Evolutionary conservation across 306 rosid species (phyloP).

Genomic region (Cucumis hystrix): DNA sequence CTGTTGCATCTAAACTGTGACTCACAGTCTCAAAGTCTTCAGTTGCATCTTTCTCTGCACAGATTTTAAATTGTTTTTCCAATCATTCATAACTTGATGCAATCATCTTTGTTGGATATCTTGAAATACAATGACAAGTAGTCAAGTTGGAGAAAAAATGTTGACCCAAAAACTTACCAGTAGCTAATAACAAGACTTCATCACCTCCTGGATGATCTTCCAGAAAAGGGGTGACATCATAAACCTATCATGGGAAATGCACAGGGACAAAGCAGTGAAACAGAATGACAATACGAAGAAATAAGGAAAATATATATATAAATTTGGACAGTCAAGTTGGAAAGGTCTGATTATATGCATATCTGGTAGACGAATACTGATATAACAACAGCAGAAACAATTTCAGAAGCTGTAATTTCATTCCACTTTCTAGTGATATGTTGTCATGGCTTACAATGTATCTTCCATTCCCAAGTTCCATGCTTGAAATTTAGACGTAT

Average conservation of each 20-base stretch:
- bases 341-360: not conserved
- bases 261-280: not conserved
- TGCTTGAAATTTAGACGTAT: no score
- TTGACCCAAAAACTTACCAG: conserved; percentile 33
- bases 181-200: conserved; percentile 52
- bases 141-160: not conserved
- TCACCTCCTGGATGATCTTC: conserved; percentile 99
- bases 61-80: conserved; percentile 10
- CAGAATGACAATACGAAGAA: not conserved
- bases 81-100: not conserved
- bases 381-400: not conserved
- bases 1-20: conserved; percentile 53
- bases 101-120: not conserved
- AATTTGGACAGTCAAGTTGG: not conserved
- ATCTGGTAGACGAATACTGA: not conserved
- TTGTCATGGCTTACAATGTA: not conserved
- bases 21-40: conserved; percentile 75
- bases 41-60: conserved; percentile 76
- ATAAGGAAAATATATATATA: not conserved
- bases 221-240: conserved; percentile 77
- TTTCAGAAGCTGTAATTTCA: not conserved
- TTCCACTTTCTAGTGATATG: not conserved
- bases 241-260: conserved; percentile 33
- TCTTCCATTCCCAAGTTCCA: not conserved
- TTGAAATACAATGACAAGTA: not conserved